A percentile compares a stretch with the other conserved stretches of the same genome.
phyloP scores from a whole-genome alignment of 1,139 yeast species.

The Scheffersomyces segobiensis region DNA sequence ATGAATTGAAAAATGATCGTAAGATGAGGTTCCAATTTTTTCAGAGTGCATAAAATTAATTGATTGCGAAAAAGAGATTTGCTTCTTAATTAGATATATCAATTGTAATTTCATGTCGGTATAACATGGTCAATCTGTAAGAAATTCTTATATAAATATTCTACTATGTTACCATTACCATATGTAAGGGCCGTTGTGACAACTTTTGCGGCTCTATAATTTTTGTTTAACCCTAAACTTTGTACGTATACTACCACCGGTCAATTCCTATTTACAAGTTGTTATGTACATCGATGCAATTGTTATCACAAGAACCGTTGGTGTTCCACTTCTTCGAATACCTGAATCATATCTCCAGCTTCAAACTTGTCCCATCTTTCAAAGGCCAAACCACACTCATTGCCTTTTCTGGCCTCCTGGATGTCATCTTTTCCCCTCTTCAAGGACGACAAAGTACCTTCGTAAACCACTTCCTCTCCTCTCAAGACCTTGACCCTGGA shows the following conservation, averaged over 20 bases:
- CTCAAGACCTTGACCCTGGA: slow-evolving; percentile 67
- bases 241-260: neutral
- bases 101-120: too few relatives aligned
- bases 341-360: slow-evolving; percentile 75
- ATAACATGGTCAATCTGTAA: neutral
- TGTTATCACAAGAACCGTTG: slow-evolving; percentile 59
- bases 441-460: slow-evolving; percentile 71
- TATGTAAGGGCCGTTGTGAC: too few relatives aligned
- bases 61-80: neutral
- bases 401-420: slow-evolving; percentile 75
- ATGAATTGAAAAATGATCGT: neutral
- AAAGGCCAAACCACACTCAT: slow-evolving; percentile 86
- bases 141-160: neutral
- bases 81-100: neutral
- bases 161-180: neutral
- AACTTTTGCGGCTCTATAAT: neutral
- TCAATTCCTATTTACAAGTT: slow-evolving; percentile 4
- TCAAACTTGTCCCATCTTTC: slow-evolving; percentile 69
- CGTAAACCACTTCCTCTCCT: slow-evolving; percentile 51
- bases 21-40: neutral
- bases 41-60: neutral
- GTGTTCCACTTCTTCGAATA: slow-evolving; percentile 68
- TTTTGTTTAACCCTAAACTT: neutral
- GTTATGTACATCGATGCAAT: neutral
- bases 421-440: slow-evolving; percentile 85